These are phyloP conservation scores for Blastobotrys robertii DNA, from an alignment of 805 yeast species.

Conservation along the genomic window DNA sequence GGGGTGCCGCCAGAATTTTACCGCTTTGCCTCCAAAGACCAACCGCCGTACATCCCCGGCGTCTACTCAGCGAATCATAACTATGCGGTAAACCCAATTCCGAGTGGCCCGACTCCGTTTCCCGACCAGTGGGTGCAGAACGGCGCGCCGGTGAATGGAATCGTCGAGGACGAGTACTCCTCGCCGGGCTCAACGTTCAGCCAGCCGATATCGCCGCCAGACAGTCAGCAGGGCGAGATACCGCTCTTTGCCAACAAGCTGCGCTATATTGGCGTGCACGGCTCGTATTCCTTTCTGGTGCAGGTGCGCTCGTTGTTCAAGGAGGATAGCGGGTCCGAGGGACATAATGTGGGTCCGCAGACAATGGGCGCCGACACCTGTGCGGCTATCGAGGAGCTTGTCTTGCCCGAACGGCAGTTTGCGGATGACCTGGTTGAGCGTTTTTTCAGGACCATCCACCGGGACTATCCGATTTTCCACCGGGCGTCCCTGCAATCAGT, in stretches of 20 bases:
- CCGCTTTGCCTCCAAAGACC: too few species aligned
- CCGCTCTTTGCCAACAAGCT: slow-evolving; percentile 3
- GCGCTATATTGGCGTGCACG: slow-evolving; percentile 3
- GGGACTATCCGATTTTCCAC: slow-evolving; percentile 2
- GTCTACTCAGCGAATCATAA: too few species aligned
- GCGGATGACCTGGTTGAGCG: slow-evolving; percentile 1
- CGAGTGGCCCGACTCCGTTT: too few species aligned
- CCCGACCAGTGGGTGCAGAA: too few species aligned
- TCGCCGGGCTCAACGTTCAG: too few species aligned
- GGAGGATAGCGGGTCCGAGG: neutral
- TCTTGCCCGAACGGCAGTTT: slow-evolving; percentile 1
- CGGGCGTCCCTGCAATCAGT: neutral
- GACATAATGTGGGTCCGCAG: slow-evolving; percentile 2
- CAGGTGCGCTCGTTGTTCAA: slow-evolving; percentile 2
- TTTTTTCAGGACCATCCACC: neutral
- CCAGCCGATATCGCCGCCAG: neutral
- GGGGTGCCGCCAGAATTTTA: too few species aligned
- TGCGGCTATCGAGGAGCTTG: neutral
- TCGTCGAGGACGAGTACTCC: too few species aligned
- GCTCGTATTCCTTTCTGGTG: slow-evolving; percentile 4
- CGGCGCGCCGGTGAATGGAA: too few species aligned
- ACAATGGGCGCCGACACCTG: slow-evolving; percentile 3
- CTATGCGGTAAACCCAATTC: too few species aligned
- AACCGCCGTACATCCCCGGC: too few species aligned
- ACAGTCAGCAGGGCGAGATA: neutral